phyloP scores from a whole-genome alignment of 169 alveolate genomes.

The Eimeria praecox region DNA sequence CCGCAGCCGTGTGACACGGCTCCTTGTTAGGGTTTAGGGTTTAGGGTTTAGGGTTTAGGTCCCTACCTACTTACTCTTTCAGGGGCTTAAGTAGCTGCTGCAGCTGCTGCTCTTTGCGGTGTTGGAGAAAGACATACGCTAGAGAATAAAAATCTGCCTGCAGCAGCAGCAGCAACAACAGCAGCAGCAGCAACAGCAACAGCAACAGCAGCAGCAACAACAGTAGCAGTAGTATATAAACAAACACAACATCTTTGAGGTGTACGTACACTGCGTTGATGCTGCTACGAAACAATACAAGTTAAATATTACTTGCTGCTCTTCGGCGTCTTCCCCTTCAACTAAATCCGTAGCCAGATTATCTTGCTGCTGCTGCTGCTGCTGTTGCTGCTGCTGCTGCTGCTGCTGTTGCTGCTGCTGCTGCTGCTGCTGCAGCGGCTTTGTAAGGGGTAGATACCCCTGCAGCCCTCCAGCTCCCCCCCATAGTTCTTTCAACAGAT shows the following conservation, averaged over 20 bases:
- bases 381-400: slow-evolving; percentile 37
- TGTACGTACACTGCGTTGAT: slow-evolving; percentile 13
- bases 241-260: neutral
- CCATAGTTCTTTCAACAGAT: neutral
- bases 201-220: neutral
- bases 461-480: slow-evolving; percentile 61
- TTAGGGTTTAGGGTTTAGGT: slow-evolving; percentile 30
- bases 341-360: neutral
- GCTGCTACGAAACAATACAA: no score
- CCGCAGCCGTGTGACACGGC: neutral
- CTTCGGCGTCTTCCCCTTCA: neutral
- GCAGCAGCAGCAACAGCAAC: slow-evolving; percentile 10
- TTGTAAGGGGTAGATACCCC: slow-evolving; percentile 28
- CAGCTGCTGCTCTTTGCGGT: neutral
- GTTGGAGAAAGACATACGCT: neutral
- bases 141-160: neutral
- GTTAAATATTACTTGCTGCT: neutral
- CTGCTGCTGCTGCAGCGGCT: neutral
- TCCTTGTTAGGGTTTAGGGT: slow-evolving; percentile 31
- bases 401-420: slow-evolving; percentile 27
- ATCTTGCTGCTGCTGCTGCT: slow-evolving; percentile 14
- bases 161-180: neutral
- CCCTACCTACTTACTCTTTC: neutral
- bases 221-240: no score
- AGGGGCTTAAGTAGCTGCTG: slow-evolving; percentile 31